phyloP scores from a whole-genome alignment of 257 asterid species.

The Solanum medicagineum region DNA sequence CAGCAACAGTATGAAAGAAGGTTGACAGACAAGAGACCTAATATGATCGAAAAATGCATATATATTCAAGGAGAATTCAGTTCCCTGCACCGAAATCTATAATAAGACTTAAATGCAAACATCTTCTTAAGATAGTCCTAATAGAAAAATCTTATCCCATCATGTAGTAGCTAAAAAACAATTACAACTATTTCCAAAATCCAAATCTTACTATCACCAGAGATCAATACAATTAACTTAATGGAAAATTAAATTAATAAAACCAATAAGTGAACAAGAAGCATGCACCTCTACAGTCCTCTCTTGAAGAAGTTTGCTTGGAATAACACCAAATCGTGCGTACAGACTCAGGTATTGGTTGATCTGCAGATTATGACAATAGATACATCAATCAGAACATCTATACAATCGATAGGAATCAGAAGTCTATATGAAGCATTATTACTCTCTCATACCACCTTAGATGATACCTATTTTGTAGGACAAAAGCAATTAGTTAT shows the following conservation, averaged over 20 bases:
- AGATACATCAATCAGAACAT: not conserved
- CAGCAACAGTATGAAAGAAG: not conserved
- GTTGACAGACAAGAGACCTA: not conserved
- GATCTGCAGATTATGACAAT: constrained; percentile 33
- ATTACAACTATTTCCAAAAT: not conserved
- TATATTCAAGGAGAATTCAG: too few relatives aligned
- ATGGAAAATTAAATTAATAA: not conserved
- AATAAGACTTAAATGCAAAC: not conserved
- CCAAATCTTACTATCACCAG: not conserved
- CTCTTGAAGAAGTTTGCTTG: constrained; percentile 74
- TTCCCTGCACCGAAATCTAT: not conserved
- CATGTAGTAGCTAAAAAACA: not conserved
- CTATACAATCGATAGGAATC: not conserved
- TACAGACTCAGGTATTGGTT: constrained; percentile 59
- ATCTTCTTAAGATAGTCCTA: not conserved
- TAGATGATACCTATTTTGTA: too few relatives aligned
- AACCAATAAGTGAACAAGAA: not conserved
- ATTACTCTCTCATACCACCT: too few relatives aligned
- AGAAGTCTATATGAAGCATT: not conserved
- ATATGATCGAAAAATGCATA: not conserved
- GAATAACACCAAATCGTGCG: constrained; percentile 55
- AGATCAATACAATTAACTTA: not conserved
- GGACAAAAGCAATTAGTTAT: too few relatives aligned
- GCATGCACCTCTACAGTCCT: constrained; percentile 58
- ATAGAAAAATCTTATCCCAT: not conserved